Evolutionary conservation across 1,284 basidiomycete genomes (phyloP), one percentile per base, ranked within the genome.

Genomic region (Cryptococcus sp.): DNA sequence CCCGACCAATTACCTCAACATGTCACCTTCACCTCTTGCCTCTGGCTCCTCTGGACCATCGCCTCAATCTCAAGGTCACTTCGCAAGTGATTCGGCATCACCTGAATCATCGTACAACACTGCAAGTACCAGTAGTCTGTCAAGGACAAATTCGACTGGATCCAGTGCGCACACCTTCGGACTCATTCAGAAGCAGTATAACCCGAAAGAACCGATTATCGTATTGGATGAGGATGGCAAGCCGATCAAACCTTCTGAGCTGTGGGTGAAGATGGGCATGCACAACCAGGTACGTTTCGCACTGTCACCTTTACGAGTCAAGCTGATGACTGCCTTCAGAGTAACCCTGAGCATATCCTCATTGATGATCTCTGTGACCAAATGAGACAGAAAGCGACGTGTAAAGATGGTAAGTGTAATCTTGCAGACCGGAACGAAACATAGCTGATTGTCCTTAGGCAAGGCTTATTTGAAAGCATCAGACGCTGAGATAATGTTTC

Each of bases 311-410:
- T 46, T 14, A 5, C 23, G 32, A 34, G 30, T 14, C 15, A 44
- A 35, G 54, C 44, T 53, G 44, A 53, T 30, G 14, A 4, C n/a
- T 41, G 23, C 23, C 38, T n/a, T 15, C 53, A 63, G 63, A 49
- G 54, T 37, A 58, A 53, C 14, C 53, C 56, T 5, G 56, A 57
- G 14, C 38, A 74, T 35, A 58, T 77, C n/a, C 55, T 76, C 36
- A 70, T 77, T 46, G 76, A 77, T 52, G 76, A 77, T 55, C 63
- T 77, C 42, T 77, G 76, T 55, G 70, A 72, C 49, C 65, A 70
- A 58, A 74, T 77, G 69, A 61, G 65, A 52, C 37, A 57, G 7
- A 77, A 77, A 55, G 76, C 74, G 11, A 71, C 67, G 3, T 74
- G 72, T 50, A 67, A 63, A 51, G 76, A 73, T 55, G 66, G 75